Conservation (phyloP, 805 yeast genomes). For the Wickerhamiella siamensis region DNA sequence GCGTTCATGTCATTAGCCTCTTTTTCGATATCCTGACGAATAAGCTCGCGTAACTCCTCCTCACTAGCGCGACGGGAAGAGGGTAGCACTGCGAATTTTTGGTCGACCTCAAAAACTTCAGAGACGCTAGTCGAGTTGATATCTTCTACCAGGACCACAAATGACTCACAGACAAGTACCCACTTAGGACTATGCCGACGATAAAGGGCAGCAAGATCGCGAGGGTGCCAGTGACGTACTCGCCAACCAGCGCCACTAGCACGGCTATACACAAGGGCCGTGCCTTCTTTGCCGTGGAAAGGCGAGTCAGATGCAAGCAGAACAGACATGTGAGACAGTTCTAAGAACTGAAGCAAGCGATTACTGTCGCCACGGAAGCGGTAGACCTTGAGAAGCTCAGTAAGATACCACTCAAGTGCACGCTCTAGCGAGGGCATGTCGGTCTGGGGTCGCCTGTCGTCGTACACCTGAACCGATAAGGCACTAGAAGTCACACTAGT, state of each 20-base stretch:
- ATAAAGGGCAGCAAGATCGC: constrained; percentile 75
- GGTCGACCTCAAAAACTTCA: constrained; percentile 84
- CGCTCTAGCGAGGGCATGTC: background rate
- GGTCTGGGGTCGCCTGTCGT: background rate
- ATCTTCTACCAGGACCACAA: constrained; percentile 72
- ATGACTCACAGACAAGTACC: constrained; percentile 77
- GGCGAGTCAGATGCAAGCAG: constrained; percentile 69
- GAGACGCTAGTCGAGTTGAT: constrained; percentile 75
- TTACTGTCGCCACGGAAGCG: constrained; percentile 71
- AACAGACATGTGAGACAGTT: constrained; percentile 77
- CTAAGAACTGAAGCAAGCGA: constrained; percentile 71
- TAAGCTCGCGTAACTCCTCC: background rate
- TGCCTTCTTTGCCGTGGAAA: constrained; percentile 81
- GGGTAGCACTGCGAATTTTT: constrained; percentile 39
- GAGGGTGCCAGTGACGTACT: constrained; percentile 71
- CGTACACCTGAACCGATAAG: background rate
- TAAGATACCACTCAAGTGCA: constrained; percentile 51
- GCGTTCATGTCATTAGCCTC: background rate
- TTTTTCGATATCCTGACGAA: background rate
- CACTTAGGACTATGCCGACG: constrained; percentile 84
- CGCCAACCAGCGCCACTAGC: constrained; percentile 92
- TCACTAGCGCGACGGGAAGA: background rate
- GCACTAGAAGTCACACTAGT: background rate
- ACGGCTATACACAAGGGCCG: constrained; percentile 60
- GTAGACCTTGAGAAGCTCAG: constrained; percentile 41